phyloP scores from a whole-genome alignment of 2,329 filamentous ascomycete genomes.

The Arthrobotrys conoides region DNA sequence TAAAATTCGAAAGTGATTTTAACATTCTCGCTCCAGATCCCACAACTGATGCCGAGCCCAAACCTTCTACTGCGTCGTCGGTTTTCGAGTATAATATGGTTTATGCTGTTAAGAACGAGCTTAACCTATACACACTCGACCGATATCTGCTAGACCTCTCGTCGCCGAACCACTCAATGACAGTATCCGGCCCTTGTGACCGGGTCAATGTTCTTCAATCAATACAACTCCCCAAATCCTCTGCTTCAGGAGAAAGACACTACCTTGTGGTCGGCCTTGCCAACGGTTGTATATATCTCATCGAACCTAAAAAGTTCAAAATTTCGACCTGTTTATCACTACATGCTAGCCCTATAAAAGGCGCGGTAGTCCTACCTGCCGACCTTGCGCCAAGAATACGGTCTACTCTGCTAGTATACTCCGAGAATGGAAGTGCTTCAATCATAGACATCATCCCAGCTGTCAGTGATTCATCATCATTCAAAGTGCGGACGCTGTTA shows the following conservation, averaged over 20 bases:
- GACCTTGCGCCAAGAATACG: conserved; percentile 63
- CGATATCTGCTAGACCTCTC: conserved; percentile 62
- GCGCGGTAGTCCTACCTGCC: conserved; percentile 61
- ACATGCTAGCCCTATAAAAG: conserved; percentile 60
- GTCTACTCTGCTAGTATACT: conserved; percentile 62
- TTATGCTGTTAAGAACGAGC: conserved; percentile 60
- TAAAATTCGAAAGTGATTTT: neutral
- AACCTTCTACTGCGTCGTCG: conserved; percentile 60
- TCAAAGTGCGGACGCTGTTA: conserved; percentile 61
- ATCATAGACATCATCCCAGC: conserved; percentile 63
- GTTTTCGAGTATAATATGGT: conserved; percentile 62
- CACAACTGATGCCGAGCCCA: neutral
- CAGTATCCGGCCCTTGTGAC: conserved; percentile 17
- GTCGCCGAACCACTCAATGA: conserved; percentile 39
- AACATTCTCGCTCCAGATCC: neutral
- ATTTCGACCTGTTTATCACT: conserved; percentile 62
- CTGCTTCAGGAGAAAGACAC: conserved; percentile 51
- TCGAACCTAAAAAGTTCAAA: conserved; percentile 62
- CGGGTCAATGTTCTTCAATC: conserved; percentile 52
- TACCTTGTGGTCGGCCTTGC: conserved; percentile 63
- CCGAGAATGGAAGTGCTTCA: conserved; percentile 61
- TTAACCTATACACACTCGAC: conserved; percentile 62
- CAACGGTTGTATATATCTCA: conserved; percentile 62
- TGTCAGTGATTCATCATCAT: conserved; percentile 62
- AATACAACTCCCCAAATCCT: conserved; percentile 59